Evolutionary conservation across 441 rosid genomes (phyloP), one percentile per base, ranked within the genome.

Genomic region (Erodium moschatum): DNA sequence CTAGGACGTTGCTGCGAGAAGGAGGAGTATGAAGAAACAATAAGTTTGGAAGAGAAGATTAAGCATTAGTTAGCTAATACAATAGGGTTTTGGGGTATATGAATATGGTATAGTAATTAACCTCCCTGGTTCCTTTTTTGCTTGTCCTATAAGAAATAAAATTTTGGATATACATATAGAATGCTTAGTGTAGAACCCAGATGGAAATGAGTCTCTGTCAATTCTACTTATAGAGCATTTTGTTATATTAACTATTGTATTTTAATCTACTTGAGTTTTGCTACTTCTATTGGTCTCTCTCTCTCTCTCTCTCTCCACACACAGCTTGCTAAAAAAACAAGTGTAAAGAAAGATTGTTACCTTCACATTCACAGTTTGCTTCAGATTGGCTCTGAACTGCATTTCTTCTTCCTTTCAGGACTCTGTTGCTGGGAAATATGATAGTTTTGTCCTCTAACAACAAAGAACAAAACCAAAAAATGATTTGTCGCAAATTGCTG

Each of bases 71-170:
- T 33, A 33, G 4, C 38, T 33, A 33, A 33, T 33, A 33, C 5
- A 33, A 33, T 33, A 33, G 2, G 1, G 38, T 33, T 33, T 33
- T 33, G 38, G 38, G 38, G 38, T 33, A 33, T 33, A 33, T 33
- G 38, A 33, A 33, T 33, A 33, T 33, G 38, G 81, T 81, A 81
- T 76, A 81, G 79, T 72, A 44, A 44, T 44, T 44, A 44, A 11
- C 50, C 50, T 44, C 76, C 74, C 79, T 64, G 54, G 63, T 70
- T 75, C 76, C 78, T 71, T 71, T 74, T 69, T 74, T 73, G 65
- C 70, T 72, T 63, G 66, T 60, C 73, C 66, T 74, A 66, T 0
- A 81, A 65, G 77, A 56, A 56, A 56, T 81, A 81, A 81, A 81
- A 71, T 48, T 76, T 73, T 77, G 67, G 12, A 70, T 40, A 11